Evolutionary conservation across 768 basidiomycete genomes (phyloP), one percentile per base, ranked within the genome.

Genomic region (Kondoa malvinella): DNA sequence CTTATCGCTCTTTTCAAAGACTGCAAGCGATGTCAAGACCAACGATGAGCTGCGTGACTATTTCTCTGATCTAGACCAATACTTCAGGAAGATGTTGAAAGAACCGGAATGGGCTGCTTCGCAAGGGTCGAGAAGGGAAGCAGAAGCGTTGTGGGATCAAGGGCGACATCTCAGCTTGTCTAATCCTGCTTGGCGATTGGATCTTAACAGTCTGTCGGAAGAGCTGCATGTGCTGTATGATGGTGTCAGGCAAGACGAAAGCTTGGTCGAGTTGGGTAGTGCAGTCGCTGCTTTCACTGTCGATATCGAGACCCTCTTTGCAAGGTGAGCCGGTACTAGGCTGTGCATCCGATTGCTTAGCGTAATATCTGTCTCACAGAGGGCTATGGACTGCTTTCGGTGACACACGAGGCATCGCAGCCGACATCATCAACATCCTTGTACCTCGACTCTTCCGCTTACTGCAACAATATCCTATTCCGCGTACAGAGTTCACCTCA

Each of bases 401-500:
- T 8, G 40, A 50, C 21, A 50, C 40, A 50, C 8, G 40, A 50
- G 40, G 27, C 12, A 27, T 63, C 30, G 3, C 8, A 16, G 16
- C 61, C 3, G 61, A 63, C 27, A 8, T 63, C 27, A 31, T 63
- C 15, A 32, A 63, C 26, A 32, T 63, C 12, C 21, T 63, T 29
- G 29, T 63, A 3, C 61, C 61, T 63, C 61, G 61, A 8, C 61
- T 63, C 15, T 27, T 33, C 29, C 27, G 29, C n/a, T 8, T 63
- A 16, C 27, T 63, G 3, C 16, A 27, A 17, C 12, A 63, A 12
- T 27, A 21, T 15, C 61, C 61, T 16, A 33, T 63, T 3, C 61
- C 61, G 3, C 61, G 61, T 29, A 32, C 61, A 8, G 61, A 63
- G n/a, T 63, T 63, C 30, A 14, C 30, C 61, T 63, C 61, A 29